These are phyloP conservation scores for Sporothrix mexicana DNA, from an alignment of 2,329 filamentous ascomycete genomes.

Conservation along the genomic window DNA sequence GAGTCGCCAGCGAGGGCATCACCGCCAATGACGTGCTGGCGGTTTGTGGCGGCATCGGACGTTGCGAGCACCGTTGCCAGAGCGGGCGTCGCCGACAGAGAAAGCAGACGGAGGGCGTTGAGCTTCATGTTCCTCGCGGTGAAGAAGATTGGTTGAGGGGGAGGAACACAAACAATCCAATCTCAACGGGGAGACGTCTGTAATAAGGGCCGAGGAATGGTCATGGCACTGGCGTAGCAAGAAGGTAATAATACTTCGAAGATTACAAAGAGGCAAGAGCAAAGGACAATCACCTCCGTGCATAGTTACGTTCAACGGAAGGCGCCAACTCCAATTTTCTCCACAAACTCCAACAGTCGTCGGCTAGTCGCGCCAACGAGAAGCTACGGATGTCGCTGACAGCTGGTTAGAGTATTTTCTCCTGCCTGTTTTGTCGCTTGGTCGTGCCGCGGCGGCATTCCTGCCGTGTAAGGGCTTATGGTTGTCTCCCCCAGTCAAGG, in stretches of 20 bases:
- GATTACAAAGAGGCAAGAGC: slow-evolving; percentile 8
- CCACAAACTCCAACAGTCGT: not conserved
- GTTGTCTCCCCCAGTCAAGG: not conserved
- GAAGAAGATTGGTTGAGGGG: not conserved
- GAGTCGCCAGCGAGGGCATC: not conserved
- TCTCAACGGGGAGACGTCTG: not conserved
- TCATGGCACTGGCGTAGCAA: not conserved
- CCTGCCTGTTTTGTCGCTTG: slow-evolving; percentile 9
- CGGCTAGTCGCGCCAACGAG: slow-evolving; percentile 27
- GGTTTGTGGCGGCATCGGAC: not conserved
- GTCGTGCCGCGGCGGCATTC: not conserved
- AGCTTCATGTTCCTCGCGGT: slow-evolving; percentile 21
- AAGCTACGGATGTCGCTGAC: slow-evolving; percentile 7
- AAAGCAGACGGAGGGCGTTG: slow-evolving; percentile 22
- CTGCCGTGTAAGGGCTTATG: not conserved
- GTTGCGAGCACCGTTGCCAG: slow-evolving; percentile 28
- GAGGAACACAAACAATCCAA: not conserved
- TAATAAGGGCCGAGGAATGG: not conserved
- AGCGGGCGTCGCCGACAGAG: slow-evolving; percentile 24
- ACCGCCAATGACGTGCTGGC: slow-evolving; percentile 28
- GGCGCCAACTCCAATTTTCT: slow-evolving; percentile 1
- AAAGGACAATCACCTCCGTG: not conserved
- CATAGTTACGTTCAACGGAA: not conserved
- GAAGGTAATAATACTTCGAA: too few species aligned
- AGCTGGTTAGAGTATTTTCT: not conserved